phyloP scores from a whole-genome alignment of 345 rosid genomes.

The Syzygium jambos region DNA sequence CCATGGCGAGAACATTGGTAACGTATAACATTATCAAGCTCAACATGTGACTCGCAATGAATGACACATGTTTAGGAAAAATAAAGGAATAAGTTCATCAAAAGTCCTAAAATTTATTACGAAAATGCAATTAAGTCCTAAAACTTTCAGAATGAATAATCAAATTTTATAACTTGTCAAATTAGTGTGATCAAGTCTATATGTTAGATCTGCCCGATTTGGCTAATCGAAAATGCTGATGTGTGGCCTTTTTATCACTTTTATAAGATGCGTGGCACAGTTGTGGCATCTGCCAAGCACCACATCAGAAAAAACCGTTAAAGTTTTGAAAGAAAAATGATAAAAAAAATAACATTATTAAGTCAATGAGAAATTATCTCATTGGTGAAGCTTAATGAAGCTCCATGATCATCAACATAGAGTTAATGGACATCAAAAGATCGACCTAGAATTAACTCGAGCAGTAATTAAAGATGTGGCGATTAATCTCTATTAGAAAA shows the following conservation, averaged over 20 bases:
- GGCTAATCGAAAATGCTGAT: neutral
- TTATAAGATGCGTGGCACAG: neutral
- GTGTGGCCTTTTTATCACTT: neutral
- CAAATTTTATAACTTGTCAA: accelerated
- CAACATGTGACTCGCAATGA: neutral
- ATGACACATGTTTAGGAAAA: neutral
- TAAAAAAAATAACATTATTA: neutral
- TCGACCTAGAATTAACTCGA: neutral
- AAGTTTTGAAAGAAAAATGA: neutral
- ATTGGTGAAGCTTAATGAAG: neutral
- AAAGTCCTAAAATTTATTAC: neutral
- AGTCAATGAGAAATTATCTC: neutral
- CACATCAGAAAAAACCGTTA: neutral
- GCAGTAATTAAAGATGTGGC: neutral
- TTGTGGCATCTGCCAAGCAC: neutral
- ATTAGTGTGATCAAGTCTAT: accelerated
- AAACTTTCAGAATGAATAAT: neutral
- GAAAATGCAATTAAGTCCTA: neutral
- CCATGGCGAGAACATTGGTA: neutral
- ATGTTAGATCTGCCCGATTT: accelerated
- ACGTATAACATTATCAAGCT: too few species aligned
- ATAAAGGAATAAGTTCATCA: neutral
- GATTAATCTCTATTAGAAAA: neutral
- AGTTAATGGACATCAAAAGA: neutral
- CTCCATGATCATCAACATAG: neutral